Percentiles rank a stretch among this genome's conserved stretches.
Conservation (phyloP, 306 rosid species). For the Prunus salicina region DNA sequence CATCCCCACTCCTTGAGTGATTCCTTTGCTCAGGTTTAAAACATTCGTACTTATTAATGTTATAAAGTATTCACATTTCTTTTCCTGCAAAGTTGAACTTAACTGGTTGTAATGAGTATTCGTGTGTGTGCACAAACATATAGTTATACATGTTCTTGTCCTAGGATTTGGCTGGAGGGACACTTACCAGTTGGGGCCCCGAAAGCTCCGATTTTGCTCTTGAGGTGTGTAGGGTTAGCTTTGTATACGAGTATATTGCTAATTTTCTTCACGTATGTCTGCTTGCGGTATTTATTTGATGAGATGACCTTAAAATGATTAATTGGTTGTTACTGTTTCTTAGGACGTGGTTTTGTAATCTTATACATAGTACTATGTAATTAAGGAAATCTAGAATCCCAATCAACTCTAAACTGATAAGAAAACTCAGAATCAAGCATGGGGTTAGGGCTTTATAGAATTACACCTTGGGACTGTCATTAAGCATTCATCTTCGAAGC, state of each 20-base stretch:
- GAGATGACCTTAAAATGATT: constrained; percentile 14
- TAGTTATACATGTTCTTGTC: constrained; percentile 12
- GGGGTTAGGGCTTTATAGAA: no score
- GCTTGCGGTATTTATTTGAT: neutral
- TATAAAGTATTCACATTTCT: constrained; percentile 8
- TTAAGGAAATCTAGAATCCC: no score
- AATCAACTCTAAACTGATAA: no score
- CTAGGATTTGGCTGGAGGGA: constrained; percentile 85
- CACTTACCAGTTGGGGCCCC: constrained; percentile 15
- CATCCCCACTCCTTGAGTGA: constrained; percentile 98
- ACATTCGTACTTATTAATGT: constrained; percentile 10
- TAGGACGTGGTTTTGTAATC: constrained; percentile 1
- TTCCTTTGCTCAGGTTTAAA: constrained; percentile 91
- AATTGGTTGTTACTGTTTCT: constrained; percentile 9
- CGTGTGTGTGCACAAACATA: neutral
- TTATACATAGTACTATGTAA: neutral
- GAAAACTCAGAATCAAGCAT: no score
- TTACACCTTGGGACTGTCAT: no score
- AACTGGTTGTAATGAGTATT: neutral
- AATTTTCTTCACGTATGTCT: neutral
- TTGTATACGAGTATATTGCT: neutral
- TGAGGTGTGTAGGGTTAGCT: constrained; percentile 47
- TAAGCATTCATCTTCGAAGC: no score
- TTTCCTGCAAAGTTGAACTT: neutral
- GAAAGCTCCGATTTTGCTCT: no score